Evolutionary conservation across 192 early-diverging fungal genomes (phyloP).

Genomic region (Coemansia biformis): DNA sequence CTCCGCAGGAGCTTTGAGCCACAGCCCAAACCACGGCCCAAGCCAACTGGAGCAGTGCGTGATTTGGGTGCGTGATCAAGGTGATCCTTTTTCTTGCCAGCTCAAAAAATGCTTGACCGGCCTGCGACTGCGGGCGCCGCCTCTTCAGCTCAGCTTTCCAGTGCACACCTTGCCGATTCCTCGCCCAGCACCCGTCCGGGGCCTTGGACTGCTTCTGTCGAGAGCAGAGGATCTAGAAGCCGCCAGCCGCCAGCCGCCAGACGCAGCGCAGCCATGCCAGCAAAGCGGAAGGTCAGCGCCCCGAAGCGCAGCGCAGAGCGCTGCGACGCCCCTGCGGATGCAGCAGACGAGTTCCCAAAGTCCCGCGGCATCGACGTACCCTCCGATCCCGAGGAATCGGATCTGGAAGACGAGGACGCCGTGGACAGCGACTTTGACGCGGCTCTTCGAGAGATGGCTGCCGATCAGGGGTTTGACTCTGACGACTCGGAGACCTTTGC

Average conservation of each 20-base stretch:
- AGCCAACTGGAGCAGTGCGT: no score
- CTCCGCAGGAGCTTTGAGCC: no score
- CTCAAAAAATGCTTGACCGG: neutral
- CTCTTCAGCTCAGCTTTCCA: no score
- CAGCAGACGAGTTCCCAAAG: conserved; percentile 16
- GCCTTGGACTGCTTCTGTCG: no score
- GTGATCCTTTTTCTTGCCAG: neutral
- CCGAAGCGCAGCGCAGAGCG: conserved; percentile 29
- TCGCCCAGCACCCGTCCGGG: no score
- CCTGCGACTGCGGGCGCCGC: neutral
- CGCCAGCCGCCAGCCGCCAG: neutral
- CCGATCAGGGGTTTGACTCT: conserved; percentile 50
- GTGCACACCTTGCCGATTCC: no score
- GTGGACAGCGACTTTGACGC: conserved; percentile 44
- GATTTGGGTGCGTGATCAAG: neutral
- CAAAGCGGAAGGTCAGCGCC: conserved; percentile 12
- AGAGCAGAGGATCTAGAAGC: no score
- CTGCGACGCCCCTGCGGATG: conserved; percentile 17
- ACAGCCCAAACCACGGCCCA: no score
- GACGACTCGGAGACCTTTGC: conserved; percentile 40
- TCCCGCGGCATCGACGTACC: conserved; percentile 23
- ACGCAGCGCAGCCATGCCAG: conserved; percentile 6
- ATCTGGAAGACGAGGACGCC: conserved; percentile 12
- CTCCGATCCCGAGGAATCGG: conserved; percentile 24
- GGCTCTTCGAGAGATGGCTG: conserved; percentile 28